Evolutionary conservation across 352 stramenopile species (phyloP).

Genomic region (Poterioochromonas sp.): DNA sequence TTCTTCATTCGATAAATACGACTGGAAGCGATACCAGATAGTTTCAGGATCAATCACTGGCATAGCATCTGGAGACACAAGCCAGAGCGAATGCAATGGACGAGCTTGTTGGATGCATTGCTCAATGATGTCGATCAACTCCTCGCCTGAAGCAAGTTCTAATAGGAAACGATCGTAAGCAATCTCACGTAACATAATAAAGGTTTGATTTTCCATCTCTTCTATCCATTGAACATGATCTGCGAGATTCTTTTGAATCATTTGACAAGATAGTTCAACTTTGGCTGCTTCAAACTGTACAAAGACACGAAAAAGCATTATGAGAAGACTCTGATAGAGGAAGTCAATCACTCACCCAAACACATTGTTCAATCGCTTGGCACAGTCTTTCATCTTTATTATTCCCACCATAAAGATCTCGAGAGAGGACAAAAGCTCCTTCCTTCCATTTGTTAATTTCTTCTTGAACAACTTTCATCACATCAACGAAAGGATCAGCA

Average conservation of each 20-base stretch:
- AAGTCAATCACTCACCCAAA: background rate
- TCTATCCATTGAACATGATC: background rate
- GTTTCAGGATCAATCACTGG: background rate
- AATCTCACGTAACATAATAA: background rate
- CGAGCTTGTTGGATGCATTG: background rate
- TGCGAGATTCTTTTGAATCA: background rate
- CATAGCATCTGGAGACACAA: background rate
- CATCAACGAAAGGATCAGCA: background rate
- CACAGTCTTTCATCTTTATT: slow-evolving; percentile 1
- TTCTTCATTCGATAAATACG: too few species aligned
- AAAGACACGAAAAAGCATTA: background rate
- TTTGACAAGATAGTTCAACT: background rate
- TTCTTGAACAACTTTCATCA: background rate
- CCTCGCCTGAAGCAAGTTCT: background rate
- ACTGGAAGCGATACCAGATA: too few species aligned
- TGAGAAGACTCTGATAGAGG: background rate
- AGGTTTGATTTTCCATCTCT: background rate
- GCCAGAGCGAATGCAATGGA: background rate
- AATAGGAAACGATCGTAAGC: background rate
- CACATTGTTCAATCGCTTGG: background rate
- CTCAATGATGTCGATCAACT: background rate
- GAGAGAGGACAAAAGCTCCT: background rate
- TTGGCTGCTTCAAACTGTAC: slow-evolving; percentile 17
- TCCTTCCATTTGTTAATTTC: background rate
- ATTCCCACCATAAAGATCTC: background rate